Evolutionary conservation across 2,329 filamentous ascomycete genomes (phyloP), one percentile per base, ranked within the genome.

Genomic region (Xylariaceae sp.): DNA sequence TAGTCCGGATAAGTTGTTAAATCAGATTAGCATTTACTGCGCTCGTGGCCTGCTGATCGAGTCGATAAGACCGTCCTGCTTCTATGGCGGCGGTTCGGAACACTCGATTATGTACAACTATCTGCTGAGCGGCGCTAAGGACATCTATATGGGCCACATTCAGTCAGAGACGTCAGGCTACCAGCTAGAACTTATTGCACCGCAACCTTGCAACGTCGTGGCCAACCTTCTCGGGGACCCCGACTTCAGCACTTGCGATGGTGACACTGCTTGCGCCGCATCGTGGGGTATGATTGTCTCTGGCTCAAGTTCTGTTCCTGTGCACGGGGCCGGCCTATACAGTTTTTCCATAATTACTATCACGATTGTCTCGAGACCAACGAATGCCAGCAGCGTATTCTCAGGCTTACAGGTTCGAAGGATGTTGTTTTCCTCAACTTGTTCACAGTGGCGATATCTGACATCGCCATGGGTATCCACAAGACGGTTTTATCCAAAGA

Each of bases 321-420:
- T 53, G 3, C 23, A 44, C 9, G 12, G 50, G 1, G 52, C 44
- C 6, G 52, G 44, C 1, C 23, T 54, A 2, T 54, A 54, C 33
- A 50, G 39, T 50, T 50, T 5, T 50, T 56, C 39, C 19, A 50
- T 47, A 81, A 84, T 71, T 86, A 85, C 65, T 71, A 72, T 4
- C 81, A 85, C 65, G 75, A 72, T 6, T 87, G 84, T 59, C 71
- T 86, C 16, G 70, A 71, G 4, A 77, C 76, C 0, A 77, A 81
- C 52, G 77, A 75, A 9, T 87, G 84, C 67, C 84, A 86, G 67
- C 74, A 81, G 49, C 82, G 84, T 61, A 85, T 86, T 70, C 74
- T 86, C 12, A 26, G 54, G 24, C 49, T 54, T 9, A 44, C 14
- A 4, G 40, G 53, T 2, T 53, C 51, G 7, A 23, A 12, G 3